Evolutionary conservation across 2,329 filamentous ascomycete genomes (phyloP).

Genomic region (Aspergillus latus): DNA sequence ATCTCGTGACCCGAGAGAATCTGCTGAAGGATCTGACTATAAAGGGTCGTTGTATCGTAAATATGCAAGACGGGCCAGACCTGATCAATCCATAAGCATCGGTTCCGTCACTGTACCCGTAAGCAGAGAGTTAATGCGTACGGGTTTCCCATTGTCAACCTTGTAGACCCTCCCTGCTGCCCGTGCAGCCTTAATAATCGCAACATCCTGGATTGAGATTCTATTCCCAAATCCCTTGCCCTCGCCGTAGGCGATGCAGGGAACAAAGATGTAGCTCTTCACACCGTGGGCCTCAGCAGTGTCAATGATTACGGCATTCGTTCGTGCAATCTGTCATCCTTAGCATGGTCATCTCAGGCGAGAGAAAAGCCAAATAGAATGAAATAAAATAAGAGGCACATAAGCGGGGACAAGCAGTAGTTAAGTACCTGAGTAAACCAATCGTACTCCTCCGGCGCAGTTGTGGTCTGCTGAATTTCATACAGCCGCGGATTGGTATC

Average conservation of each 20-base stretch:
- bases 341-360: no score
- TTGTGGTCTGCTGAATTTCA: neutral
- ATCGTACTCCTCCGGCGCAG: slow-evolving; percentile 18
- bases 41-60: neutral
- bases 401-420: neutral
- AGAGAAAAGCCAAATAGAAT: neutral
- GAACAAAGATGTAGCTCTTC: neutral
- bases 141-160: neutral
- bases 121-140: neutral
- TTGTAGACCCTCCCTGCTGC: neutral
- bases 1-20: neutral
- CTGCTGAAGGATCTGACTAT: neutral
- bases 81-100: neutral
- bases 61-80: neutral
- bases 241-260: neutral
- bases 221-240: neutral
- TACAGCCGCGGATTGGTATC: neutral
- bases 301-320: neutral
- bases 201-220: neutral
- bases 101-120: no score
- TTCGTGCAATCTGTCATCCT: neutral
- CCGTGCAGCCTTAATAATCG: neutral
- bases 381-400: neutral
- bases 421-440: slow-evolving; percentile 41
- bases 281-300: neutral